Evolutionary conservation across 805 yeast genomes (phyloP), one percentile per base, ranked within the genome.

Genomic region (Helenozyma baotianmanensis): DNA sequence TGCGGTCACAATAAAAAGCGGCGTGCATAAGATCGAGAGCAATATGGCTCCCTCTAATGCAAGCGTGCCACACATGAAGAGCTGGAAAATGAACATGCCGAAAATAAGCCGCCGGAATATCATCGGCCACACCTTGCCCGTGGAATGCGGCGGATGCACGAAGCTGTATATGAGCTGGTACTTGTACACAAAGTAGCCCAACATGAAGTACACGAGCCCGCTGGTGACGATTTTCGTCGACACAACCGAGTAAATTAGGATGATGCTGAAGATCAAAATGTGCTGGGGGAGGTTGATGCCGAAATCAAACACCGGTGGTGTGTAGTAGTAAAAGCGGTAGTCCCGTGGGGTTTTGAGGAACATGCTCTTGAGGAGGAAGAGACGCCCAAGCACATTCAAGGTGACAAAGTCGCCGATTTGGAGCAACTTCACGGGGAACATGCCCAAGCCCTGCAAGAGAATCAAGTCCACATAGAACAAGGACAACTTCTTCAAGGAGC

Each of bases 111-210:
- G 53, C 35, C 78, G 59, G 42, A 76, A 75, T 6, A 77, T 74
- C 57, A 76, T 71, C 3, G 80, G 80, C 83, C 83, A 77, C 3
- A 74, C 79, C 45, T 75, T 75, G 4, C 83, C 83, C 0, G 82
- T 77, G 10, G 80, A 74, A 51, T 77, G 82, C 15, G 76, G 79
- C 1, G 80, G 78, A 45, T 77, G 82, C 16, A 77, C 80, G 62
- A 69, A 71, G 37, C 77, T 70, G 52, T 76, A 77, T 12, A 76
- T 68, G 41, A 77, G 58, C 58, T 77, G 83, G 47, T 77, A 77
- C 53, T 77, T 77, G 54, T 75, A 77, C 10, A 74, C 78, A 46
- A 72, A 76, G 47, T 67, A 75, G 1, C 82, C 82, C 21, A 77
- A 47, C 9, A 66, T 52, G 40, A 77, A 77, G 47, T 77, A 77